These are phyloP conservation scores for Ganoderma sinense DNA, from an alignment of 1,284 basidiomycete genomes.

Conservation along the genomic window DNA sequence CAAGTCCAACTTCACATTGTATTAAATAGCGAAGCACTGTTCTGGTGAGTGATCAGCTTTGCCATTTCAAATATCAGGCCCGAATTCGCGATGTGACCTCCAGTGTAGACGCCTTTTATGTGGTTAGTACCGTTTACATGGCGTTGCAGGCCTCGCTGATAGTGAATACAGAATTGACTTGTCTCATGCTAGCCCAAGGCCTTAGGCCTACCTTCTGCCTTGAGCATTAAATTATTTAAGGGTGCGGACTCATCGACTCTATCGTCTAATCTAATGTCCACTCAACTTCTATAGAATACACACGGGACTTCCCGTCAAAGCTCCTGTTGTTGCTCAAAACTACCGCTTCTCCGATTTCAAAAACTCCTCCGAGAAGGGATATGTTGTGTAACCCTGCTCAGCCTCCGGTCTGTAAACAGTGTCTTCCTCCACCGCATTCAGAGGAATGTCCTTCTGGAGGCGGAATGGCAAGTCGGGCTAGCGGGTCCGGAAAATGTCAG, in stretches of 20 bases:
- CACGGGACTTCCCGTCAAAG: too few species aligned
- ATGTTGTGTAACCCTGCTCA: conserved; percentile 30
- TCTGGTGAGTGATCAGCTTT: background rate
- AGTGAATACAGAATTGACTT: too few species aligned
- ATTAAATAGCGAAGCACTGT: background rate
- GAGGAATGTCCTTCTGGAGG: conserved; percentile 11
- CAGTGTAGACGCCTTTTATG: background rate
- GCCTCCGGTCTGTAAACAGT: conserved; percentile 26
- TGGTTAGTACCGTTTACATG: too few species aligned
- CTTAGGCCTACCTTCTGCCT: too few species aligned
- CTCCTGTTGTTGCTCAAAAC: too few species aligned
- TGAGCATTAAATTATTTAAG: too few species aligned
- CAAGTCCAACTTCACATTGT: too few species aligned
- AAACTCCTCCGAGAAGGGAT: conserved; percentile 18
- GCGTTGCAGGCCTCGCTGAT: too few species aligned
- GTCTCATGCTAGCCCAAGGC: too few species aligned
- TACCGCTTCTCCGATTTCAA: background rate
- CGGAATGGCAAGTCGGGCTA: conserved; percentile 25
- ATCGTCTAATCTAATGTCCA: too few species aligned
- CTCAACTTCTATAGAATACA: background rate
- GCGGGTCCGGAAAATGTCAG: conserved; percentile 29
- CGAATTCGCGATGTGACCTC: background rate
- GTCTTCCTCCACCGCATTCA: background rate
- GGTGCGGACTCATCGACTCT: too few species aligned
- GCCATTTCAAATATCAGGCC: background rate